phyloP scores from a whole-genome alignment of 768 basidiomycete species.

The Hortiboletus campestris region DNA sequence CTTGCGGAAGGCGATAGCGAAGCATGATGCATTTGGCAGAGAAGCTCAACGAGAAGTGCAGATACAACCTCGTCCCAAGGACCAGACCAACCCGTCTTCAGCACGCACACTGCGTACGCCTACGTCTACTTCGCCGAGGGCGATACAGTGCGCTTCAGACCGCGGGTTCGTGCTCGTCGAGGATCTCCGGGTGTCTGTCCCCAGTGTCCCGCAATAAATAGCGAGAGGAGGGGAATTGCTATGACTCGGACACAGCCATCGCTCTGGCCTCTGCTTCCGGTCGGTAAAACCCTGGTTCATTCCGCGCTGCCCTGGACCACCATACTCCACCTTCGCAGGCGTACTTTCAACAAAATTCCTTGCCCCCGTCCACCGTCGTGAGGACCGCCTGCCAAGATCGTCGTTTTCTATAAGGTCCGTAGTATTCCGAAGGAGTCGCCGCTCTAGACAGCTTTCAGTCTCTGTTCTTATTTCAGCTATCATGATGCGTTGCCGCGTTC shows the following conservation, averaged over 20 bases:
- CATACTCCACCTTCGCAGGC: slow-evolving; percentile 43
- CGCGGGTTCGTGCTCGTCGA: slow-evolving; percentile 38
- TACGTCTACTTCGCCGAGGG: slow-evolving; percentile 45
- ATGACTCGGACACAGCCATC: slow-evolving; percentile 24
- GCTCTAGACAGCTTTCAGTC: slow-evolving; percentile 75
- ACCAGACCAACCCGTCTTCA: not conserved
- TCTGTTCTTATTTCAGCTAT: slow-evolving; percentile 69
- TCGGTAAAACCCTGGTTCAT: slow-evolving; percentile 27
- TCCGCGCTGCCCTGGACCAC: not conserved
- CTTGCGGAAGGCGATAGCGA: not conserved
- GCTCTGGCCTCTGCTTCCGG: slow-evolving; percentile 17
- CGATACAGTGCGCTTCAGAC: slow-evolving; percentile 24
- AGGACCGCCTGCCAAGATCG: slow-evolving; percentile 34
- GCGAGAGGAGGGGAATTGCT: slow-evolving; percentile 18
- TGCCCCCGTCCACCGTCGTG: slow-evolving; percentile 47
- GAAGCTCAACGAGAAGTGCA: slow-evolving; percentile 46
- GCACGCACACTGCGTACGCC: slow-evolving; percentile 40
- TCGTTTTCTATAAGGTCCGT: slow-evolving; percentile 65
- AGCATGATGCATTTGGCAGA: slow-evolving; percentile 25
- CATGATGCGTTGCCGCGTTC: slow-evolving; percentile 24
- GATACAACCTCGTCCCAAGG: slow-evolving; percentile 42
- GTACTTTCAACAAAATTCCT: slow-evolving; percentile 77
- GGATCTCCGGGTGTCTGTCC: too few species aligned
- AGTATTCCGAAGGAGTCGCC: slow-evolving; percentile 49
- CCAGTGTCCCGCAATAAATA: too few species aligned